Evolutionary conservation across 495 filamentous ascomycete genomes (phyloP).

Genomic region (Annulohypoxylon maeteangense): DNA sequence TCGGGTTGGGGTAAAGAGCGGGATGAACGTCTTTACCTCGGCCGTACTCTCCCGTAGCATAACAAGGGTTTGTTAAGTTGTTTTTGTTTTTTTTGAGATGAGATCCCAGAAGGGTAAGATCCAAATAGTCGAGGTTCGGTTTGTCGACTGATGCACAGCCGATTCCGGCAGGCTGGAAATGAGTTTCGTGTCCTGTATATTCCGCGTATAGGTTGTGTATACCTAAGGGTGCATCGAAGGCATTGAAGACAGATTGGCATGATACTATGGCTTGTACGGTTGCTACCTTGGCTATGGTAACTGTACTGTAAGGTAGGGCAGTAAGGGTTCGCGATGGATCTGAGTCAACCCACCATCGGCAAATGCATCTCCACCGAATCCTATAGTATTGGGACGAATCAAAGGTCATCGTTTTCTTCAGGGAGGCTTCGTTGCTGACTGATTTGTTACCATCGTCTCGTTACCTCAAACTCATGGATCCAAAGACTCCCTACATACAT

Average conservation of each 20-base stretch:
- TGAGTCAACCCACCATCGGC: constrained; percentile 46
- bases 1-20: constrained; percentile 39
- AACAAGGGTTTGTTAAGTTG: constrained; percentile 9
- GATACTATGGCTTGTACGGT: neutral
- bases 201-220: neutral
- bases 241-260: constrained; percentile 30
- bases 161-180: constrained; percentile 37
- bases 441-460: constrained; percentile 19
- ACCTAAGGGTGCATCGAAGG: constrained; percentile 6
- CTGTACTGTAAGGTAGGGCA: constrained; percentile 33
- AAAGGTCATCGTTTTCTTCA: neutral
- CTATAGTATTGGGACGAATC: constrained; percentile 32
- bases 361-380: constrained; percentile 43
- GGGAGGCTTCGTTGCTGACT: constrained; percentile 23
- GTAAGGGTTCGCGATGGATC: constrained; percentile 39
- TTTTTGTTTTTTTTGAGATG: constrained; percentile 25
- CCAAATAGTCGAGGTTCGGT: constrained; percentile 3
- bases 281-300: neutral
- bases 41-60: constrained; percentile 31
- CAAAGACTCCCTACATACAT: constrained; percentile 8
- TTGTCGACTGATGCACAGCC: constrained; percentile 11
- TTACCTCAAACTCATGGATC: constrained; percentile 28
- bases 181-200: neutral
- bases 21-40: constrained; percentile 43
- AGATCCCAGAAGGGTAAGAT: constrained; percentile 14